phyloP scores from a whole-genome alignment of 371 early-diverging fungal species.

The Actinomucor elegans region DNA sequence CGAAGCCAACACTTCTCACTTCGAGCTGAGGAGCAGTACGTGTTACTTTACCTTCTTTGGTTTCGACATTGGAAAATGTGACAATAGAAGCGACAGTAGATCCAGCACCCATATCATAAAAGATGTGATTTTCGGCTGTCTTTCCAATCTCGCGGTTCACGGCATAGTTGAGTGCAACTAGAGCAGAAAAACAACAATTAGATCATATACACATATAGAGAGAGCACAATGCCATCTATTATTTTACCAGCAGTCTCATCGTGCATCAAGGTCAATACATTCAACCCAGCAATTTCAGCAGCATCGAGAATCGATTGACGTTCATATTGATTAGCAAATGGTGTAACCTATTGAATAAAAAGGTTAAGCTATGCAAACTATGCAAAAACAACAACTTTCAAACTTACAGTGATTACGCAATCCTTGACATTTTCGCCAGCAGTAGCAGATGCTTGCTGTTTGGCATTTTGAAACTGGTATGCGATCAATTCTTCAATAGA shows the following conservation, averaged over 20 bases:
- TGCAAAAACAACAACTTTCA: neutral
- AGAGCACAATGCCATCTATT: neutral
- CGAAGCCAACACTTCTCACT: conserved; percentile 81
- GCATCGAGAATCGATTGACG: conserved; percentile 94
- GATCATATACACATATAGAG: neutral
- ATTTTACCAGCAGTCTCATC: conserved; percentile 87
- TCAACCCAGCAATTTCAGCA: conserved; percentile 88
- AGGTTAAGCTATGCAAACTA: neutral
- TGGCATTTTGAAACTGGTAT: conserved; percentile 90
- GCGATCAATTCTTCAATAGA: conserved; percentile 91
- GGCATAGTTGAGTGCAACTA: conserved; percentile 93
- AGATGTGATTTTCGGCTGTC: conserved; percentile 81
- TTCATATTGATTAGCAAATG: conserved; percentile 87
- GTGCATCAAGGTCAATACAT: conserved; percentile 81
- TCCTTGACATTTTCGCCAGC: conserved; percentile 82
- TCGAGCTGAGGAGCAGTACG: conserved; percentile 70
- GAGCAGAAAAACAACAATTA: neutral
- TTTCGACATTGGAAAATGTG: conserved; percentile 65
- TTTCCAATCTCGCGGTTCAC: conserved; percentile 69
- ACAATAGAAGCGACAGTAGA: conserved; percentile 89
- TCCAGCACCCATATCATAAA: conserved; percentile 97
- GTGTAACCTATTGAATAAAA: conserved; percentile 68
- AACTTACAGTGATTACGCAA: conserved; percentile 84
- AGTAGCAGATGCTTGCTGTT: conserved; percentile 75
- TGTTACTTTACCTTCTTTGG: conserved; percentile 62